These are phyloP conservation scores for Buddleja alternifolia DNA, from an alignment of 257 asterid species.

Conservation along the genomic window DNA sequence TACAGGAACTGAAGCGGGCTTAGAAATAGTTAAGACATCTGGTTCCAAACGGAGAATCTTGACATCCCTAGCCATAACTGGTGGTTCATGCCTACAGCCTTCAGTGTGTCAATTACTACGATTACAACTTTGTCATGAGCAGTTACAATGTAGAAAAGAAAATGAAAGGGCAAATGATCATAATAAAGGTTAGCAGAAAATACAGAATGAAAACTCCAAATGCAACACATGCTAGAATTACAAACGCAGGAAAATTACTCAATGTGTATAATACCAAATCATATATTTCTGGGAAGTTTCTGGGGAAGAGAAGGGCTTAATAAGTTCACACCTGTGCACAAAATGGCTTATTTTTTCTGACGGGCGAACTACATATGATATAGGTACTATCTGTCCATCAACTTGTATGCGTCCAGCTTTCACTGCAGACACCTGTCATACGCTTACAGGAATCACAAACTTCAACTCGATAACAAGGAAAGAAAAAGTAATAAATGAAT, in stretches of 20 bases:
- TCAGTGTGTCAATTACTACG: conserved; percentile 50
- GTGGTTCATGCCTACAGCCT: conserved; percentile 99
- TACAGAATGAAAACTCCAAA: conserved; percentile 8
- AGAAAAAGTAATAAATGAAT: too few species aligned
- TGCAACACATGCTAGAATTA: neutral
- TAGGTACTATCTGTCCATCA: conserved; percentile 74
- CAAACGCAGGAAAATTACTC: neutral
- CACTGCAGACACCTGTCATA: conserved; percentile 79
- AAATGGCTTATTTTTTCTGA: conserved; percentile 97
- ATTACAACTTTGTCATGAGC: conserved; percentile 25
- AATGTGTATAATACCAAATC: too few species aligned
- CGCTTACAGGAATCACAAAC: conserved; percentile 23
- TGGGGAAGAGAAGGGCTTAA: neutral
- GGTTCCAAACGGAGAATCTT: conserved; percentile 74
- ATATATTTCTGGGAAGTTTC: neutral
- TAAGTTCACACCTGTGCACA: conserved; percentile 69
- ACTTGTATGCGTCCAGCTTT: conserved; percentile 90
- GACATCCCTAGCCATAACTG: conserved; percentile 82
- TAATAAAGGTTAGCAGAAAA: neutral
- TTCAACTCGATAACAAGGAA: conserved; percentile 12
- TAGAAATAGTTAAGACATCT: conserved; percentile 79
- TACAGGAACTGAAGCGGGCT: conserved; percentile 98
- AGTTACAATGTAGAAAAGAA: conserved; percentile 17
- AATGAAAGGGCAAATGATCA: neutral
- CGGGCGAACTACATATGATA: conserved; percentile 65